A percentile compares a stretch with the other conserved stretches of the same genome.
Evolutionary conservation across 2,329 filamentous ascomycete species (phyloP).

Genomic region (Pseudocercospora crystallina): DNA sequence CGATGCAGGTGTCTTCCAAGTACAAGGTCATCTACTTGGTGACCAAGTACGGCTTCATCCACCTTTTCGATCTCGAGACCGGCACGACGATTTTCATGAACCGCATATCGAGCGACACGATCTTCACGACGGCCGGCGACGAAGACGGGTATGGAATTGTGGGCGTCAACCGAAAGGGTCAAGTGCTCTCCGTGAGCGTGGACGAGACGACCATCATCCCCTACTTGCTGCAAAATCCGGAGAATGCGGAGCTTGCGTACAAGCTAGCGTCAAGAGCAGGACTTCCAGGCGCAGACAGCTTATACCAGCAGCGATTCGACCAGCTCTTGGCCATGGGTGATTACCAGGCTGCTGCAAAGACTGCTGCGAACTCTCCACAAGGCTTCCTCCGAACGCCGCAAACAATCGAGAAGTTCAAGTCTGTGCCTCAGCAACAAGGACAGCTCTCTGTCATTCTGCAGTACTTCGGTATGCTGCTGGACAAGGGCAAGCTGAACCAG

Average conservation of each 20-base stretch:
- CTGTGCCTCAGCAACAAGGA: constrained; percentile 72
- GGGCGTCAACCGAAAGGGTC: constrained; percentile 95
- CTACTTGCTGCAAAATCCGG: constrained; percentile 94
- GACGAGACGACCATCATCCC: constrained; percentile 89
- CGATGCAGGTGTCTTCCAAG: constrained; percentile 93
- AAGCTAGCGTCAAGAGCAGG: constrained; percentile 94
- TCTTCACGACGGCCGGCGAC: constrained; percentile 90
- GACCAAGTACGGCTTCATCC: constrained; percentile 98
- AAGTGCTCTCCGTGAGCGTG: constrained; percentile 90
- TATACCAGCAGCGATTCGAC: constrained; percentile 92
- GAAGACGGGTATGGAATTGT: constrained; percentile 82
- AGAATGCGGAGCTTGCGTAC: constrained; percentile 88
- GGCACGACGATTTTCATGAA: constrained; percentile 99
- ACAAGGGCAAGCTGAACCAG: constrained; percentile 89
- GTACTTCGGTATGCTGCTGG: constrained; percentile 95
- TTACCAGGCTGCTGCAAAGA: constrained; percentile 87
- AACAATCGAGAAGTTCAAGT: constrained; percentile 96
- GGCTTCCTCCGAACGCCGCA: constrained; percentile 92
- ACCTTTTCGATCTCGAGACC: constrained; percentile 95
- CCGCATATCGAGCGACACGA: constrained; percentile 97
- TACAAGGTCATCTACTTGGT: constrained; percentile 97
- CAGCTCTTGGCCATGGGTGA: constrained; percentile 76
- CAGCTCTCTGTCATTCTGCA: constrained; percentile 93
- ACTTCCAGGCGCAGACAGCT: constrained; percentile 87
- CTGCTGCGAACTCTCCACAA: constrained; percentile 92